phyloP scores from a whole-genome alignment of 345 rosid species.

The Litchi chinensis region DNA sequence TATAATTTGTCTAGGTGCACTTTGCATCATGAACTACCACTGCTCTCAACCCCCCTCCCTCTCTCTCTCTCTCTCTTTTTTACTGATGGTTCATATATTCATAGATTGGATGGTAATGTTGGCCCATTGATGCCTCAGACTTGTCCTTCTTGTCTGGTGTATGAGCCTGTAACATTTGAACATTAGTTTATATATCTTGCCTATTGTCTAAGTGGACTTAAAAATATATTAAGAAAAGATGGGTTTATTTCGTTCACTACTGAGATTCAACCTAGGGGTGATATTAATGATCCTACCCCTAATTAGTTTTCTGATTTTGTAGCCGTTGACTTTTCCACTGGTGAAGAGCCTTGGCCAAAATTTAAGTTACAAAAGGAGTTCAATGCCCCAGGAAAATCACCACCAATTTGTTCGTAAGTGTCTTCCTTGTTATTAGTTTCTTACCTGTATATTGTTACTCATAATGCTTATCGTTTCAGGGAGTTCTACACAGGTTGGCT shows the following conservation, averaged over 20 bases:
- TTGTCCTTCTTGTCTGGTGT: not conserved
- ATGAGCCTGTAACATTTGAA: not conserved
- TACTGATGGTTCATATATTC: not conserved
- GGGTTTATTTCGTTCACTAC: not conserved
- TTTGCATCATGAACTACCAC: not conserved
- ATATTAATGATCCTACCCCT: not conserved
- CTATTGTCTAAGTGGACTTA: not conserved
- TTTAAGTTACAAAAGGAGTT: conserved; percentile 82
- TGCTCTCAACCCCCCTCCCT: not conserved
- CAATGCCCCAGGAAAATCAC: conserved; percentile 92
- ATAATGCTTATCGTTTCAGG: conserved; percentile 41
- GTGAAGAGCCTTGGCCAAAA: conserved; percentile 82
- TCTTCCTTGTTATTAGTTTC: conserved; percentile 4
- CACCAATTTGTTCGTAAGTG: conserved; percentile 87
- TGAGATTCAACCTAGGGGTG: conserved; percentile 7
- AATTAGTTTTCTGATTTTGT: conserved; percentile 21
- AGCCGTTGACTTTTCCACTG: conserved; percentile 95
- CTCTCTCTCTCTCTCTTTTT: not conserved
- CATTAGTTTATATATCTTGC: not conserved
- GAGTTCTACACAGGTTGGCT: conserved; percentile 99
- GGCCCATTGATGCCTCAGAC: not conserved
- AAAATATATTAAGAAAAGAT: not conserved
- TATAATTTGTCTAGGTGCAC: not conserved
- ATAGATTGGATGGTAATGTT: not conserved
- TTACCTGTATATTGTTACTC: conserved; percentile 15